phyloP scores from a whole-genome alignment of 2,329 filamentous ascomycete species.

The Cyanodermella asteris region DNA sequence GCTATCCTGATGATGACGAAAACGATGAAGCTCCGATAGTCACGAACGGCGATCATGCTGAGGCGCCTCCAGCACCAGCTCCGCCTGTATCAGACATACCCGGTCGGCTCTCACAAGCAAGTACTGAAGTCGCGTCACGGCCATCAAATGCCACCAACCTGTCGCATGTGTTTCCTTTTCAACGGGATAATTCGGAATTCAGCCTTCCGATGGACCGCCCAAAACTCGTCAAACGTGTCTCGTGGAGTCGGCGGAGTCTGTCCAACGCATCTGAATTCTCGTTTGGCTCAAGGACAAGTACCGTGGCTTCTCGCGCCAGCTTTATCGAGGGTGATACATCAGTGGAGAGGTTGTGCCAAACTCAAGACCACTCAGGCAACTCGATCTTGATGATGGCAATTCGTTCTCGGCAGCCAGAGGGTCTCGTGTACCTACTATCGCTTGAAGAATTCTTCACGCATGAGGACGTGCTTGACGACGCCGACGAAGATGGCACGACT shows the following conservation, averaged over 20 bases:
- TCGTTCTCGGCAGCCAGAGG: conserved; percentile 46
- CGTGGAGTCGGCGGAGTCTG: conserved; percentile 73
- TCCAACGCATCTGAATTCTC: conserved; percentile 73
- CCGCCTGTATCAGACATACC: no score
- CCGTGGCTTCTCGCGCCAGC: conserved; percentile 50
- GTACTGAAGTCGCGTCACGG: conserved; percentile 7
- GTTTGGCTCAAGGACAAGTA: conserved; percentile 54
- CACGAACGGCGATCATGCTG: conserved; percentile 3
- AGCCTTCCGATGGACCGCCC: conserved; percentile 18
- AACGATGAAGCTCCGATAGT: conserved; percentile 10
- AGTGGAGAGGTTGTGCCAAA: conserved; percentile 38
- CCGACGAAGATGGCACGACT: conserved; percentile 76
- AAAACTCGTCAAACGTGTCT: conserved; percentile 51
- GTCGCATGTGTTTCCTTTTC: conserved; percentile 81
- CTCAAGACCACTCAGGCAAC: conserved; percentile 46
- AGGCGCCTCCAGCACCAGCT: no score
- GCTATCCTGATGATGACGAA: conserved; percentile 15
- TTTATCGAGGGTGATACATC: conserved; percentile 71
- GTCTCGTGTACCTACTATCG: conserved; percentile 59
- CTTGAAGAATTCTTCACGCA: conserved; percentile 55
- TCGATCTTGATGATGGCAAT: conserved; percentile 77
- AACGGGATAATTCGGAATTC: conserved; percentile 29
- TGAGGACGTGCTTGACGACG: conserved; percentile 53
- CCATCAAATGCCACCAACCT: conserved; percentile 20
- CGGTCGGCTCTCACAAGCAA: conserved; percentile 5